A percentile compares a stretch with the other conserved stretches of the same genome.
Evolutionary conservation across 2,329 filamentous ascomycete species (phyloP).

Genomic region (Phyllosticta paracitricarpa): DNA sequence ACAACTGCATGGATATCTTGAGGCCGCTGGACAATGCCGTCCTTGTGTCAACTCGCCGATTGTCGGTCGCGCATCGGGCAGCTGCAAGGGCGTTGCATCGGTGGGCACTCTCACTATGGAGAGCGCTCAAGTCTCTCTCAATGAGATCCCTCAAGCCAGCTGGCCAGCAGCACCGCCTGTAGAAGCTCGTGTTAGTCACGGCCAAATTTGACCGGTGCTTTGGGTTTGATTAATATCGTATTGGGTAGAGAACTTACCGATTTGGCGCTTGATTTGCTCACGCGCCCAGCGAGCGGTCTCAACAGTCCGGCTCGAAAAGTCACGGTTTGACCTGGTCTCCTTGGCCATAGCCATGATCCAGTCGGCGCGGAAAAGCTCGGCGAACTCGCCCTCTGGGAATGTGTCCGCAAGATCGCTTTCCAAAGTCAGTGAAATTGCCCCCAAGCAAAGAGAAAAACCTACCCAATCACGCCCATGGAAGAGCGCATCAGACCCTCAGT

Average conservation of each 20-base stretch:
- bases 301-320: slow-evolving; percentile 74
- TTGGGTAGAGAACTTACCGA: slow-evolving; percentile 25
- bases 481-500: slow-evolving; percentile 87
- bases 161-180: slow-evolving; percentile 8
- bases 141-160: slow-evolving; percentile 11
- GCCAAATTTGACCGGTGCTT: background rate
- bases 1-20: background rate
- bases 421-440: slow-evolving; percentile 26
- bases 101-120: background rate
- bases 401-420: slow-evolving; percentile 82
- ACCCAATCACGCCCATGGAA: slow-evolving; percentile 97
- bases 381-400: slow-evolving; percentile 82
- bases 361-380: slow-evolving; percentile 75
- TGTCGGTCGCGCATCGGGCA: background rate
- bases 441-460: slow-evolving; percentile 28
- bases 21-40: background rate
- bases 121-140: background rate
- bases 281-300: slow-evolving; percentile 96
- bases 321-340: slow-evolving; percentile 81
- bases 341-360: slow-evolving; percentile 87
- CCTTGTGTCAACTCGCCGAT: background rate
- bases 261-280: slow-evolving; percentile 92
- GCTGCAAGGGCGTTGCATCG: background rate
- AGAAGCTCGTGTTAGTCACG: background rate
- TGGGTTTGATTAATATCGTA: background rate